phyloP scores from a whole-genome alignment of 805 yeast genomes.

The Candida taoyuanica region DNA sequence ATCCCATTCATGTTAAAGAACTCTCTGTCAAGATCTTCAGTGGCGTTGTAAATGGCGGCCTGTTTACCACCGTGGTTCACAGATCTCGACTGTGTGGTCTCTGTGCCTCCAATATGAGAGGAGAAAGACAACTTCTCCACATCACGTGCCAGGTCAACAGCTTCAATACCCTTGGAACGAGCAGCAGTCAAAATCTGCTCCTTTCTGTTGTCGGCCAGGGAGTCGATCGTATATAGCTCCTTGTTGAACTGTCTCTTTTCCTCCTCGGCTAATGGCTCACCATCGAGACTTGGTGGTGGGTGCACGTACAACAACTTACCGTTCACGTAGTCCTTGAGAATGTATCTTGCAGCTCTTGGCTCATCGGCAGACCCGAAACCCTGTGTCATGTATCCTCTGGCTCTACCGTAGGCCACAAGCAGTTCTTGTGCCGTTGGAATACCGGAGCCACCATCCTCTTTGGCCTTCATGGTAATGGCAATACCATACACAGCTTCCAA shows the following conservation, averaged over 20 bases:
- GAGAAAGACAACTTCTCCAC: constrained; percentile 72
- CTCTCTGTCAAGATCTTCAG: constrained; percentile 79
- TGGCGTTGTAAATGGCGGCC: constrained; percentile 72
- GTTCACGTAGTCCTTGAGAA: constrained; percentile 90
- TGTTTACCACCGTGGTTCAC: constrained; percentile 76
- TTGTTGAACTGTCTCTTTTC: constrained; percentile 64
- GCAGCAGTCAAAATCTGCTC: constrained; percentile 68
- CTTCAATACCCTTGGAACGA: constrained; percentile 47
- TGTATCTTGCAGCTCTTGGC: constrained; percentile 87
- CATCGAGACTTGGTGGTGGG: constrained; percentile 75
- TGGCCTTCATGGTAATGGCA: constrained; percentile 68
- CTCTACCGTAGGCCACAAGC: constrained; percentile 87
- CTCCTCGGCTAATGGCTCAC: constrained; percentile 41
- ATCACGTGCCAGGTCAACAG: constrained; percentile 61
- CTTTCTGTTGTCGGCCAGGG: constrained; percentile 67
- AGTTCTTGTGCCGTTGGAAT: constrained; percentile 86
- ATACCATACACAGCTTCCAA: constrained; percentile 94
- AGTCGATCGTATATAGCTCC: constrained; percentile 62
- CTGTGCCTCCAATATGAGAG: constrained; percentile 59
- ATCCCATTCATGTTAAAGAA: constrained; percentile 70
- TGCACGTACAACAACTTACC: constrained; percentile 81
- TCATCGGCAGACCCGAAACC: constrained; percentile 97
- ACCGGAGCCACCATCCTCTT: constrained; percentile 87
- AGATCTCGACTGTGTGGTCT: constrained; percentile 41
- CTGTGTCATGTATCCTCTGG: constrained; percentile 96